These are phyloP conservation scores for Recurvomyces mirabilis DNA, from an alignment of 495 filamentous ascomycete genomes.

Conservation along the genomic window DNA sequence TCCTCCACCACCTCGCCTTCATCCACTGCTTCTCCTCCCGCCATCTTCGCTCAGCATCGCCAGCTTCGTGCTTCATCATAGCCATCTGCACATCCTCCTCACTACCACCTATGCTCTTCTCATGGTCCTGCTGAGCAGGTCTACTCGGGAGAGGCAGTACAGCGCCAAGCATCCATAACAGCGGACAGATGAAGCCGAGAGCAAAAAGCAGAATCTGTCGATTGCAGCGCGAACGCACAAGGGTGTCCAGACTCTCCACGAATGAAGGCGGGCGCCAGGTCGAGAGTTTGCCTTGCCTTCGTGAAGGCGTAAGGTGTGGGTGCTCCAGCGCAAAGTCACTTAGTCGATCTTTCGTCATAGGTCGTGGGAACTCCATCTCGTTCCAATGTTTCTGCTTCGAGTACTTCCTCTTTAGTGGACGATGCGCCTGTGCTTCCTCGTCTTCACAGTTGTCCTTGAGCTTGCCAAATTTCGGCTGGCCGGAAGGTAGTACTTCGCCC, in stretches of 20 bases:
- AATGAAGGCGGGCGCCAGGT: constrained; percentile 36
- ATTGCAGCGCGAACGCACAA: constrained; percentile 57
- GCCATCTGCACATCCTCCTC: constrained; percentile 25
- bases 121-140: constrained; percentile 28
- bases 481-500: constrained; percentile 9
- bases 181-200: constrained; percentile 74
- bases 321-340: constrained; percentile 6
- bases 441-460: constrained; percentile 11
- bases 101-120: constrained; percentile 27
- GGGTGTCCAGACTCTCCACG: constrained; percentile 47
- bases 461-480: constrained; percentile 14
- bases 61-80: constrained; percentile 23
- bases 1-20: constrained; percentile 88
- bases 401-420: constrained; percentile 13
- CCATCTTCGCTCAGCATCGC: constrained; percentile 28
- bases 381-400: constrained; percentile 20
- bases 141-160: constrained; percentile 65
- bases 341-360: constrained; percentile 19
- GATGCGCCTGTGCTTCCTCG: background rate
- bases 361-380: constrained; percentile 15
- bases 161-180: constrained; percentile 79
- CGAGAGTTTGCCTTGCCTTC: background rate
- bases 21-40: constrained; percentile 49
- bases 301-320: constrained; percentile 10
- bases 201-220: constrained; percentile 80